These are phyloP conservation scores for Thuja plicata DNA, from an alignment of 83 land plant species.

Conservation along the genomic window DNA sequence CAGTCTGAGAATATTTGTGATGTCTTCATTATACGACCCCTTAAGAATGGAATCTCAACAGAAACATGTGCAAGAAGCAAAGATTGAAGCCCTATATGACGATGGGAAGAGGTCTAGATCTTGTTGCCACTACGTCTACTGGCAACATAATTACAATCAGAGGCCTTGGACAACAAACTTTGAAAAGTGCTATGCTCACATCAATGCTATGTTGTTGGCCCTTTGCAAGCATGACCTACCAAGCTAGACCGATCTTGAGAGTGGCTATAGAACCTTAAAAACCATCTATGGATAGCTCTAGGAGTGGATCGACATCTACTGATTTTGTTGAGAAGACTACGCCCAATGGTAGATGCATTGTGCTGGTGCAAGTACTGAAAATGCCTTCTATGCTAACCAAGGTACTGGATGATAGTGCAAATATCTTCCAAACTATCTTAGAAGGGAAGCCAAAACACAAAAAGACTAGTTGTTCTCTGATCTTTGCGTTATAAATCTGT, in stretches of 20 bases:
- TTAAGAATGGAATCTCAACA: conserved; percentile 47
- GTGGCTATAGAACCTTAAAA: conserved; percentile 91
- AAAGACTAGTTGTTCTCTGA: too few relatives aligned
- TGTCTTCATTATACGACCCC: conserved; percentile 87
- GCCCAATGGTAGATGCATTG: conserved; percentile 81
- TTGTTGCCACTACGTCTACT: conserved; percentile 57
- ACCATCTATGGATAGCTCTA: conserved; percentile 48
- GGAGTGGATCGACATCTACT: conserved; percentile 19
- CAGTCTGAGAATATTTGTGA: conserved; percentile 79
- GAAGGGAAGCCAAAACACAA: too few relatives aligned
- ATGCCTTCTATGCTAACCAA: conserved; percentile 65
- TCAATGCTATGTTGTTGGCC: conserved; percentile 79
- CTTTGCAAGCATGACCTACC: conserved; percentile 84
- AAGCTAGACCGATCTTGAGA: conserved; percentile 85
- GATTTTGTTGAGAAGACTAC: conserved; percentile 72
- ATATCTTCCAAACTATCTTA: too few relatives aligned
- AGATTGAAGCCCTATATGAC: conserved; percentile 73
- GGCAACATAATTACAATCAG: conserved; percentile 88
- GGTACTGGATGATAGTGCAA: too few relatives aligned
- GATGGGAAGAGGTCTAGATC: conserved; percentile 94
- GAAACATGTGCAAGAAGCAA: conserved; percentile 80
- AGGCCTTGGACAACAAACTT: conserved; percentile 83
- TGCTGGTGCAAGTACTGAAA: conserved; percentile 72
- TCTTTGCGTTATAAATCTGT: too few relatives aligned
- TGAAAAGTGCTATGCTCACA: conserved; percentile 89